A percentile compares a stretch with the other conserved stretches of the same genome.
Evolutionary conservation across 2,329 filamentous ascomycete genomes (phyloP).

Genomic region (Zymoseptoria brevis): DNA sequence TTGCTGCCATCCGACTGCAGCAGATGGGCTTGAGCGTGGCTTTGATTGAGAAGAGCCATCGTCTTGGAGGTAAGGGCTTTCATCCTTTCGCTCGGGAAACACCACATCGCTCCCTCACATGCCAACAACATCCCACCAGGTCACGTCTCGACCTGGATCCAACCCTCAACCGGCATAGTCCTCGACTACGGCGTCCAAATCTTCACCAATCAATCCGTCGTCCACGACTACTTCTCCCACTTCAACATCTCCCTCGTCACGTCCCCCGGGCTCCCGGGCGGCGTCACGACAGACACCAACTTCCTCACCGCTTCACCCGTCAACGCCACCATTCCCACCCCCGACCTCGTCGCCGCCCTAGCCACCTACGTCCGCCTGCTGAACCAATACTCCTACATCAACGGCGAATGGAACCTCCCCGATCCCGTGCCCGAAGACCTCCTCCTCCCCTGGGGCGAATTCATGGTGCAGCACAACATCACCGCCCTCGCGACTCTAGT

Average conservation of each 20-base stretch:
- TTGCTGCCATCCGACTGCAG: conserved; percentile 33
- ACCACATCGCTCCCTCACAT: conserved; percentile 12
- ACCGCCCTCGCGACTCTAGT: conserved; percentile 36
- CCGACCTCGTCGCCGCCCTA: background rate
- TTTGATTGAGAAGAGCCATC: conserved; percentile 33
- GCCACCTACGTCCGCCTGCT: conserved; percentile 23
- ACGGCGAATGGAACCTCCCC: conserved; percentile 38
- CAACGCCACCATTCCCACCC: conserved; percentile 3
- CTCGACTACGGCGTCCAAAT: conserved; percentile 35
- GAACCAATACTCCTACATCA: conserved; percentile 28
- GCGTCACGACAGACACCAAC: conserved; percentile 23
- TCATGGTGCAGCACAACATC: conserved; percentile 43
- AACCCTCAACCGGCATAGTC: conserved; percentile 27
- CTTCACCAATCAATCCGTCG: conserved; percentile 35
- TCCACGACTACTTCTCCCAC: conserved; percentile 39
- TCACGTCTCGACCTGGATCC: conserved; percentile 38
- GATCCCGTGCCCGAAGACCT: conserved; percentile 40
- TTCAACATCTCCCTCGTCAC: conserved; percentile 34
- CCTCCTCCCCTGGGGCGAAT: conserved; percentile 41
- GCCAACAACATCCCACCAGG: conserved; percentile 27
- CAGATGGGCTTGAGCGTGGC: conserved; percentile 31
- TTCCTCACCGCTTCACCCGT: conserved; percentile 22
- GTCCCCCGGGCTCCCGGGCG: conserved; percentile 14
- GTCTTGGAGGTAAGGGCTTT: conserved; percentile 30
- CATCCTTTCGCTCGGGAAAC: background rate